Evolutionary conservation across 345 rosid genomes (phyloP), one percentile per base, ranked within the genome.

Genomic region (Melaleuca alternifolia): DNA sequence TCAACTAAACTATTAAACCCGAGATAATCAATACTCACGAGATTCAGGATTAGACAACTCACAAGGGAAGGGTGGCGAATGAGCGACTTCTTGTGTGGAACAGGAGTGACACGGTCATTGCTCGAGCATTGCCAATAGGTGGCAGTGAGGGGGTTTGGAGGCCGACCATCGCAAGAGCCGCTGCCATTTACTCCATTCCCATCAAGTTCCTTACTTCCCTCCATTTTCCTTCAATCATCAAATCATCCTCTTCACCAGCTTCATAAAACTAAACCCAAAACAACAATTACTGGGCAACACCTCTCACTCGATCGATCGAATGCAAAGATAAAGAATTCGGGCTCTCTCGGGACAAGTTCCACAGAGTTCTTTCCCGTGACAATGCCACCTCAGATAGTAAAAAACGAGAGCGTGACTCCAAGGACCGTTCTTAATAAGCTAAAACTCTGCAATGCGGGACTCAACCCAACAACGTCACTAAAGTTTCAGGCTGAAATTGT

Each of bases 11-110:
- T 11, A 61, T 20, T 37, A n/a, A 37, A 87, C n/a, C 82, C 12
- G 28, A 20, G 53, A 75, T 54, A 11, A 81, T 11, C 61, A 85
- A 16, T 13, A 33, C 10, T 46, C 18, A 33, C 14, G 37, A 84
- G 3, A 24, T 10, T 20, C 54, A 20, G 23, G 46, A 57, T 81
- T 54, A 57, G 41, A 33, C 30, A 85, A 87, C 96, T 94, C 88
- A 94, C 96, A 79, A 95, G 94, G 84, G 99, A 94, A 50, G 91
- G 90, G 88, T 95, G 97, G 26, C 96, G 96, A 90, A 93, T 91
- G 37, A 95, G 92, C 7, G 98, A 91, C 89, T 88, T 92, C 89
- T 91, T 94, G 90, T 89, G 85, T 18, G 94, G 93, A 50, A 79
- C 86, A 77, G 91, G 85, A 50, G 52, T 30, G 37, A 57, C 87